Evolutionary conservation across 306 rosid genomes (phyloP).

Genomic region (Clitoria ternatea): DNA sequence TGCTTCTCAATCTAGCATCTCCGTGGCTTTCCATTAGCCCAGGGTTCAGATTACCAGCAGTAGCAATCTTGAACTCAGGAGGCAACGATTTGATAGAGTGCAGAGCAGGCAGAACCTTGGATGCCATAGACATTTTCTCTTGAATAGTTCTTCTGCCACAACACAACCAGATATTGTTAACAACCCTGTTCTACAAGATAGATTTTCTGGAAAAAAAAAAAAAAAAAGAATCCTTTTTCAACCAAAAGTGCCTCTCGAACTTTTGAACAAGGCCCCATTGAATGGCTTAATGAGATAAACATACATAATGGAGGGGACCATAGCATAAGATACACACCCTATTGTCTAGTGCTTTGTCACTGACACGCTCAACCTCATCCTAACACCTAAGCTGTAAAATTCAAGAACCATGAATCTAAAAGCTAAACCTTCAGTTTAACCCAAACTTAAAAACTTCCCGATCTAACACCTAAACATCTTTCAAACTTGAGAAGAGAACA

Average conservation of each 20-base stretch:
- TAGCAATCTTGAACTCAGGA: constrained; percentile 43
- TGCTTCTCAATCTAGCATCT: constrained; percentile 32
- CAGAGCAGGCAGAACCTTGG: constrained; percentile 41
- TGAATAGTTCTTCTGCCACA: constrained; percentile 41
- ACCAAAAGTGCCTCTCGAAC: constrained; percentile 39
- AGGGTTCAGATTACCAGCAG: constrained; percentile 32
- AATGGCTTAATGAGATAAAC: constrained; percentile 35
- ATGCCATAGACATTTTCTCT: constrained; percentile 51
- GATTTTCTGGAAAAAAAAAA: constrained; percentile 7
- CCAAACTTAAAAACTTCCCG: constrained; percentile 15
- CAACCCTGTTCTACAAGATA: too few species aligned
- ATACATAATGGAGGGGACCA: constrained; percentile 66
- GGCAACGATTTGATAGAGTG: constrained; percentile 69
- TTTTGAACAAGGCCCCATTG: constrained; percentile 62
- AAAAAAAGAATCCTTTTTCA: constrained; percentile 30
- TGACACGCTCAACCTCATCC: constrained; percentile 35
- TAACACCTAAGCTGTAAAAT: constrained; percentile 12
- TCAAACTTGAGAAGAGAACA: not conserved
- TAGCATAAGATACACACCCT: constrained; percentile 40
- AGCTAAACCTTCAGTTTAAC: constrained; percentile 7
- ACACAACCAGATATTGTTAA: constrained; percentile 23
- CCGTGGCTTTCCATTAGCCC: constrained; percentile 34
- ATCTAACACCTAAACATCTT: constrained; percentile 22
- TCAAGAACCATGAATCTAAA: constrained; percentile 21
- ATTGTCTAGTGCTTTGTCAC: constrained; percentile 28